Evolutionary conservation across 495 filamentous ascomycete genomes (phyloP).

Genomic region (Xylaria bambusicola): DNA sequence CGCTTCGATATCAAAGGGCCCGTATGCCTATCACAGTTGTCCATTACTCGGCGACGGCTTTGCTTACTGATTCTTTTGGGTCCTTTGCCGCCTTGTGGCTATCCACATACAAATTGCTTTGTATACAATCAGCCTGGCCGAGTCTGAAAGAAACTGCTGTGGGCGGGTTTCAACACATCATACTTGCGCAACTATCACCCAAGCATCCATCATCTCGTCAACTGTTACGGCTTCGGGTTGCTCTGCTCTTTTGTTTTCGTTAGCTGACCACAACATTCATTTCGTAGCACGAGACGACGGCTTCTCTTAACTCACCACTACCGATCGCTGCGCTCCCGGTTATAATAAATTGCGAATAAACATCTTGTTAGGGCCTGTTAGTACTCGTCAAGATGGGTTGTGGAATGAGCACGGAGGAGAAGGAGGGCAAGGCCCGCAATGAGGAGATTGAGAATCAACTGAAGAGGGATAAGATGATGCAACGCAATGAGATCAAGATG

Average conservation of each 20-base stretch:
- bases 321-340: constrained; percentile 3
- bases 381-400: constrained; percentile 85
- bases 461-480: constrained; percentile 92
- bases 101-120: constrained; percentile 7
- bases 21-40: neutral
- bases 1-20: constrained; percentile 1
- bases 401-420: constrained; percentile 99
- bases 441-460: constrained; percentile 99
- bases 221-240: neutral
- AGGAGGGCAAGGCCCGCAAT: constrained; percentile 99
- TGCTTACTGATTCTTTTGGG: neutral
- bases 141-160: neutral
- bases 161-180: neutral
- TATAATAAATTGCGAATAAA: constrained; percentile 1
- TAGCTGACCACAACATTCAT: neutral
- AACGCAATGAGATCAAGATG: constrained; percentile 99
- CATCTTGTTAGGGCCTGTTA: constrained; percentile 17
- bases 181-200: neutral
- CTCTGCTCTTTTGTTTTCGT: neutral
- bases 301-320: neutral
- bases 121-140: neutral
- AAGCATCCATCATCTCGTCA: constrained; percentile 1
- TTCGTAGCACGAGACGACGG: constrained; percentile 10
- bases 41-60: neutral
- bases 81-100: constrained; percentile 6